Percentiles rank a stretch among this genome's conserved stretches.
phyloP scores from a whole-genome alignment of 345 rosid genomes.

The Salix caprea region DNA sequence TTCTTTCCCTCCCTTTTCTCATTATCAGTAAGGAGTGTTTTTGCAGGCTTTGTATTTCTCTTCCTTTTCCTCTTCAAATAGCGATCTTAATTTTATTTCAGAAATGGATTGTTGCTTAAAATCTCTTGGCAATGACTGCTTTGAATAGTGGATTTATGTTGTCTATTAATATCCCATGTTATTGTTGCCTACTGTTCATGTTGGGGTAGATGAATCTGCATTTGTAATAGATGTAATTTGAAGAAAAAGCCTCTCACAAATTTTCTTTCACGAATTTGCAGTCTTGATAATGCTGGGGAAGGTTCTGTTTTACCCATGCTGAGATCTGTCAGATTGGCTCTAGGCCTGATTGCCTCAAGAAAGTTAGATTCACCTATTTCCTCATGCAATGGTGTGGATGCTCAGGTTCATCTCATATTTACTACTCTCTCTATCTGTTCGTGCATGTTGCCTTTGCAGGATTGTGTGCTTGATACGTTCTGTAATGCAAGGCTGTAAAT shows the following conservation, averaged over 20 bases:
- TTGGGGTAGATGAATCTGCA: background rate
- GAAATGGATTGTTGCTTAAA: background rate
- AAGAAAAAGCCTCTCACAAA: background rate
- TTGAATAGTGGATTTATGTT: background rate
- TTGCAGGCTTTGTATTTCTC: too few species aligned
- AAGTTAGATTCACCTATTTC: constrained; percentile 44
- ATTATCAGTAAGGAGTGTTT: background rate
- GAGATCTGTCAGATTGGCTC: constrained; percentile 66
- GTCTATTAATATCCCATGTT: background rate
- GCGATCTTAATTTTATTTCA: too few species aligned
- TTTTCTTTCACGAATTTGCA: constrained; percentile 34
- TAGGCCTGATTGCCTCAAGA: constrained; percentile 58
- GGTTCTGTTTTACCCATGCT: constrained; percentile 80
- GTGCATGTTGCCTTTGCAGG: background rate
- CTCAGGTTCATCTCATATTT: constrained; percentile 45
- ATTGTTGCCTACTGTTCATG: background rate
- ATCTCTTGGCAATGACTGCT: background rate
- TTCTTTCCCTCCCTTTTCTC: too few species aligned
- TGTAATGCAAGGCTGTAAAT: background rate
- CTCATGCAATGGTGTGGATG: constrained; percentile 47
- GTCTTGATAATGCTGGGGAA: constrained; percentile 98
- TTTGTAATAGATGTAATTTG: background rate
- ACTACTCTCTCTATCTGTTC: background rate
- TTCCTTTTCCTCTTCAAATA: too few species aligned
- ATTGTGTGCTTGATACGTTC: background rate